Evolutionary conservation across 352 stramenopile species (phyloP).

Genomic region (Phytophthora melonis): DNA sequence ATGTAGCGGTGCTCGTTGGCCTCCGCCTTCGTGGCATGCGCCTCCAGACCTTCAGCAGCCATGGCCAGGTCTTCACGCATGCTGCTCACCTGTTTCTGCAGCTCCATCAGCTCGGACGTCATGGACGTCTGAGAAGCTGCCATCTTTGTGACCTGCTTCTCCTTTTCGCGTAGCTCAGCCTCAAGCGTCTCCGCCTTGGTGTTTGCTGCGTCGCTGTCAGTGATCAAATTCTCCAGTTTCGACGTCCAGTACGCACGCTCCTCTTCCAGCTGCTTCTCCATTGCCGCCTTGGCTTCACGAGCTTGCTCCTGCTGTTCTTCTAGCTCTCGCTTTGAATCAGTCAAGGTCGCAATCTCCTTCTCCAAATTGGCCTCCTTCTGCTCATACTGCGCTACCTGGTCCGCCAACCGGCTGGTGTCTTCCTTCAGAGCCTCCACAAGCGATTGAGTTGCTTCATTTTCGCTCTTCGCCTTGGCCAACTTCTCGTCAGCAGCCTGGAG

Average conservation of each 20-base stretch:
- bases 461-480: conserved; percentile 30
- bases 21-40: conserved; percentile 66
- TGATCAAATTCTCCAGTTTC: conserved; percentile 74
- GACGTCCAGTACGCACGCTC: conserved; percentile 75
- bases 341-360: conserved; percentile 35
- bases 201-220: conserved; percentile 56
- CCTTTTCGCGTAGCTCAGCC: conserved; percentile 58
- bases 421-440: conserved; percentile 46
- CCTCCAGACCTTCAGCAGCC: conserved; percentile 73
- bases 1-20: conserved; percentile 59
- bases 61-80: conserved; percentile 78
- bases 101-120: conserved; percentile 65
- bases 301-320: conserved; percentile 43
- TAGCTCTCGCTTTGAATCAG: conserved; percentile 34
- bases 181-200: conserved; percentile 56
- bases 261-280: conserved; percentile 60
- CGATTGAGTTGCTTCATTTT: conserved; percentile 30
- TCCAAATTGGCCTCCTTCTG: conserved; percentile 33
- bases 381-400: conserved; percentile 42
- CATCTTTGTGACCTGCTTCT: conserved; percentile 81
- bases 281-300: conserved; percentile 20
- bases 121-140: conserved; percentile 63
- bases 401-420: conserved; percentile 44
- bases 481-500: conserved; percentile 34
- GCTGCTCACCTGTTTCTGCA: conserved; percentile 64